Percentiles rank a stretch among this genome's conserved stretches.
phyloP scores from a whole-genome alignment of 306 rosid genomes.

The Carpinus fangiana region DNA sequence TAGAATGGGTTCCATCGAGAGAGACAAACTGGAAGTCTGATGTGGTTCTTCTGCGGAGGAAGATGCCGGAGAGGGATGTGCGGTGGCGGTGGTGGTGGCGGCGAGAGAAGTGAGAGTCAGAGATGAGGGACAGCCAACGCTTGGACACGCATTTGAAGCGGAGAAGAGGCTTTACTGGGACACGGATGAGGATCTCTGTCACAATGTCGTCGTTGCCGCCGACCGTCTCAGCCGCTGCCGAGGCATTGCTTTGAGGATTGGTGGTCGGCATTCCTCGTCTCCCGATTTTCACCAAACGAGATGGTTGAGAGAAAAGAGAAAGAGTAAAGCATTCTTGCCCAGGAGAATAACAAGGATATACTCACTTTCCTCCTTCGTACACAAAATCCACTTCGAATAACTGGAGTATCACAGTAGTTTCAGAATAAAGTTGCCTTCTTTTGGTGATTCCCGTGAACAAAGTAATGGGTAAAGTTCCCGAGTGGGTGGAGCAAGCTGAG shows the following conservation, averaged over 20 bases:
- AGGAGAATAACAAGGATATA: no score
- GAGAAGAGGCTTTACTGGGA: constrained; percentile 26
- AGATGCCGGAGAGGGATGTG: constrained; percentile 23
- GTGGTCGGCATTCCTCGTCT: neutral
- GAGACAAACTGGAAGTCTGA: neutral
- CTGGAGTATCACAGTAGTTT: no score
- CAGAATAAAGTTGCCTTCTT: no score
- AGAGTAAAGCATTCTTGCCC: no score
- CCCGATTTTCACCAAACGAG: neutral
- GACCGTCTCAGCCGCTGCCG: neutral
- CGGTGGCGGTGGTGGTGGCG: constrained; percentile 12
- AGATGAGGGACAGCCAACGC: constrained; percentile 25
- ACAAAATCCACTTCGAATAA: no score
- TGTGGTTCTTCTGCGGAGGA: constrained; percentile 20
- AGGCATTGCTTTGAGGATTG: neutral
- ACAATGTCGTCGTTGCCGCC: constrained; percentile 19
- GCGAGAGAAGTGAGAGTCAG: constrained; percentile 17
- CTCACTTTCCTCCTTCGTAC: no score
- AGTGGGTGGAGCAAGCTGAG: no score
- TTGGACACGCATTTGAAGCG: constrained; percentile 34
- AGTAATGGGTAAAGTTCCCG: no score
- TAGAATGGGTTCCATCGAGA: neutral
- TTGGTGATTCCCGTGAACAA: no score
- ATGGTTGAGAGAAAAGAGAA: no score
- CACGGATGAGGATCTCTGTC: constrained; percentile 15